Percentiles rank a stretch among this genome's conserved stretches.
Evolutionary conservation across 345 rosid genomes (phyloP).

Genomic region (Turritis glabra): DNA sequence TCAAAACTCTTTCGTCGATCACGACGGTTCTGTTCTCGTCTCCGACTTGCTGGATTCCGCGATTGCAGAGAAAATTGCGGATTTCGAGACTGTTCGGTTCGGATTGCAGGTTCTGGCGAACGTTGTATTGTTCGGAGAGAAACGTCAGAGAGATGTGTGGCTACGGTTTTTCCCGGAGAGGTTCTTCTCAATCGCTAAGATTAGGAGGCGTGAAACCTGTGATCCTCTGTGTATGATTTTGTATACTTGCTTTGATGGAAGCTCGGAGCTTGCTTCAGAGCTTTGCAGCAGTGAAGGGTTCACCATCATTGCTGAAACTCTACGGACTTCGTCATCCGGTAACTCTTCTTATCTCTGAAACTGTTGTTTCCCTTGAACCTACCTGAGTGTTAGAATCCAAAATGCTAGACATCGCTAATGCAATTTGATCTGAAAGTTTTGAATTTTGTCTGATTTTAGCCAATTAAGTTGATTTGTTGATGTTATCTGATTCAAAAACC

Average conservation of each 20-base stretch:
- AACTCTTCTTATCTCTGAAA: neutral
- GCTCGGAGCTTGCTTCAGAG: conserved; percentile 38
- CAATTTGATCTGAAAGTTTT: neutral
- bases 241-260: conserved; percentile 64
- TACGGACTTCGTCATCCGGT: conserved; percentile 62
- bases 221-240: conserved; percentile 82
- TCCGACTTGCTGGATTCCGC: conserved; percentile 36
- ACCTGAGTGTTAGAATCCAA: neutral
- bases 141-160: conserved; percentile 67
- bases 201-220: conserved; percentile 49
- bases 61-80: conserved; percentile 31
- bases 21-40: conserved; percentile 47
- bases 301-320: conserved; percentile 45
- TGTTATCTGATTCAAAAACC: neutral
- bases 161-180: conserved; percentile 48
- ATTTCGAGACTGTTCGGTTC: conserved; percentile 47
- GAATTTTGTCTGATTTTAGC: too few relatives aligned
- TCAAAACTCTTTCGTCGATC: conserved; percentile 56
- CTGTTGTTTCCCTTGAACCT: too few relatives aligned
- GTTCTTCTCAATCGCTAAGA: conserved; percentile 49
- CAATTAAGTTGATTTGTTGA: neutral
- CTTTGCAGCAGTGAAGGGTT: conserved; percentile 55
- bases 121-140: conserved; percentile 62
- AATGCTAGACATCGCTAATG: neutral
- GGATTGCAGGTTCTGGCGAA: conserved; percentile 73